Base-by-base conservation (phyloP, 257 asterid species). In the Solanum etuberosum region DNA sequence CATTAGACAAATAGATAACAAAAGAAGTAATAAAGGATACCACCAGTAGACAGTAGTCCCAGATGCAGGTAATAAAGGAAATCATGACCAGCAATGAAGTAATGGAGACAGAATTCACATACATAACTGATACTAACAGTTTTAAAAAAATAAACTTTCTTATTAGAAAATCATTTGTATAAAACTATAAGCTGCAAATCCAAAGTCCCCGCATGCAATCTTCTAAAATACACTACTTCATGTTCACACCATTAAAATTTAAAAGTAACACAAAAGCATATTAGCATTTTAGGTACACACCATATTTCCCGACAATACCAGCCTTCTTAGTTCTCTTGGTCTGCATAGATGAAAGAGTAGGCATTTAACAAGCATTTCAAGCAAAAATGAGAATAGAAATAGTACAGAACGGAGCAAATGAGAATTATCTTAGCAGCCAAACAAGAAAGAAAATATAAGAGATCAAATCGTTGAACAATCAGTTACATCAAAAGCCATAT, bases 281-380 rank as follows among this genome's bases (percentile, higher is more conserved):
- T 7, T 15, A 83, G 37, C 59, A 51, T 16, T 38, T 40, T 14
- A 51, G 46, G 29, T 25, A 81, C 91, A 4, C 87, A 93, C 94
- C 94, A 40, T 93, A 93, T 87, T 91, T 93, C 37, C 93, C 95
- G 3, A 93, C 95, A 54, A 91, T 93, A 37, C 95, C 95, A 15
- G 91, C 94, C 92, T 93, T 93, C 94, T 93, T 93, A 85, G 94
- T 93, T 91, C 95, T 90, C 91, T 93, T 93, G 54, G 95, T 91
- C 94, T 93, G 90, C 63, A 89, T 51, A n/a, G 74, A 76, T 35
- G 14, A 74, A 83, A 76, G 18, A 76, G 32, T 35, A 7, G 29
- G 18, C 9, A 40, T 13, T 42, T 63, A 29, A 70, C 7, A 43
- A 9, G 27, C 65, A 88, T 9, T 14, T 54, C 1, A 48, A 57